Evolutionary conservation across 177 flowering plant genomes (phyloP).

Genomic region (Vitis hybrid): DNA sequence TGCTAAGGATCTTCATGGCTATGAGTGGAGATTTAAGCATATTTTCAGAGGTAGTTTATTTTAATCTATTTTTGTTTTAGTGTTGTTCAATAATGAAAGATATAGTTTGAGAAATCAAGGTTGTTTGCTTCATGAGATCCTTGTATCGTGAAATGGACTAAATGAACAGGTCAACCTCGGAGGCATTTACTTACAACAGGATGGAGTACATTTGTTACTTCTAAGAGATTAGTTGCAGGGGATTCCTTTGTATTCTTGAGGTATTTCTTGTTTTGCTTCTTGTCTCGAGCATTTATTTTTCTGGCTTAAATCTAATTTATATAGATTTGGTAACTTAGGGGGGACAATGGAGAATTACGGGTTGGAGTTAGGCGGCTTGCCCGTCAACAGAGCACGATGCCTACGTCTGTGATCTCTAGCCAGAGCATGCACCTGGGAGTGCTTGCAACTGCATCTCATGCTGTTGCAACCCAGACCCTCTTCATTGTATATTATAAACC

Average conservation of each 20-base stretch:
- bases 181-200: conserved; percentile 97
- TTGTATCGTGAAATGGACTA: neutral
- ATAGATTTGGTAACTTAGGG: conserved; percentile 41
- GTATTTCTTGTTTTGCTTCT: conserved; percentile 31
- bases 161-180: conserved; percentile 79
- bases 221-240: conserved; percentile 91
- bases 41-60: conserved; percentile 70
- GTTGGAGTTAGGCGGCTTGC: conserved; percentile 79
- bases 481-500: conserved; percentile 91
- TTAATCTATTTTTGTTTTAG: neutral
- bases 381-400: conserved; percentile 77
- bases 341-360: conserved; percentile 73
- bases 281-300: neutral
- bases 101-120: neutral
- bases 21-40: conserved; percentile 90
- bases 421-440: conserved; percentile 99
- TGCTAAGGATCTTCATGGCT: conserved; percentile 88
- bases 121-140: neutral
- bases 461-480: conserved; percentile 61
- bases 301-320: neutral
- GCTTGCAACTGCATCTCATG: conserved; percentile 95
- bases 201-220: conserved; percentile 94
- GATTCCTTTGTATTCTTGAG: conserved; percentile 95
- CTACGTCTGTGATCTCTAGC: conserved; percentile 88
- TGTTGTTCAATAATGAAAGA: no score